Evolutionary conservation across 108 stramenopile genomes (phyloP), one percentile per base, ranked within the genome.

Genomic region (Bacterosira constricta): DNA sequence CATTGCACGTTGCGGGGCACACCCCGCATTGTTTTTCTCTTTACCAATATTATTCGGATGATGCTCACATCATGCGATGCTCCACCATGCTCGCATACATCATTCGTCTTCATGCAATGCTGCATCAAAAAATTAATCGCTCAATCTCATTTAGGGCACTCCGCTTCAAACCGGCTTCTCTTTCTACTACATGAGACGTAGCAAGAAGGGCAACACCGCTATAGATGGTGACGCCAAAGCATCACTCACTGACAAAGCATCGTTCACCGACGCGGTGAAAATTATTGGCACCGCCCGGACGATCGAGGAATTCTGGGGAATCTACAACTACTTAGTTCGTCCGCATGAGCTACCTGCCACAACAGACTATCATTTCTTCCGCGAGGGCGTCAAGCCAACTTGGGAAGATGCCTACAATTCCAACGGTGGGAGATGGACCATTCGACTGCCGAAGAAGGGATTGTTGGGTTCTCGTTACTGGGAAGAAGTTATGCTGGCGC

Each of bases 381-480:
- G 94, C 9, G 84, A 93, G 42, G 97, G 96, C 30, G 91, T 98
- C 79, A 96, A 96, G 63, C 98, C 98, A 17, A 95, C 96, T 0
- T 99, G 98, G 98, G 98, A 99, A 69, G 98, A 97, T 65, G 71
- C 90, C 21, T 63, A 68, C 54, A 98, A 99, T 56, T 71, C 82
- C 53, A 80, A 84, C 39, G 98, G 98, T 21, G 98, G 98, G 23
- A 94, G 97, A 68, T 96, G 95, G 93, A 95, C 97, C 55, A 78
- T 99, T 27, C 92, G 97, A 20, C 77, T 98, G 11, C 64, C 64
- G 0, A 86, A 88, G 32, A 91, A 92, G 65, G 92, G 92, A 1
- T 57, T 93, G 42, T 34, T 75, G 64, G 90, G 90, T 1, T 82
- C 83, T 31, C 90, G 91, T 0, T 94, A 95, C 70, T 98, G 95